Evolutionary conservation across 495 filamentous ascomycete genomes (phyloP).

Genomic region (Trichodelitschia bisporula): DNA sequence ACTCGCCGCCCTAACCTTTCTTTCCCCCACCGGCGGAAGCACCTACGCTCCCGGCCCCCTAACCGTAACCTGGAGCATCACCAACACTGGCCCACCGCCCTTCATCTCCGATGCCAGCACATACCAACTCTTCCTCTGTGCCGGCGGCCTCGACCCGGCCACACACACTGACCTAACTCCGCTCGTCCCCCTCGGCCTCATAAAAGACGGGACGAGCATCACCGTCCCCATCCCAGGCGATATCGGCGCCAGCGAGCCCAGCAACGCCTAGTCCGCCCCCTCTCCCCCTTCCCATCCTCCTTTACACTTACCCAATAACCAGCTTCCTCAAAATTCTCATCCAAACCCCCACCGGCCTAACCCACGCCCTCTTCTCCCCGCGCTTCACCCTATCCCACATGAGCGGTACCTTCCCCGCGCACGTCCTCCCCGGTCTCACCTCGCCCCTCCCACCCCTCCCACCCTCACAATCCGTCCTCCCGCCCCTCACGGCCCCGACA

Average conservation of each 20-base stretch:
- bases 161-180: conserved; percentile 2
- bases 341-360: conserved; percentile 22
- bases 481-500: no score
- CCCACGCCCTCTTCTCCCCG: conserved; percentile 31
- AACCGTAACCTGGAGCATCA: conserved; percentile 31
- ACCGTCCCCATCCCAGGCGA: conserved; percentile 24
- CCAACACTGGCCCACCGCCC: conserved; percentile 26
- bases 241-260: conserved; percentile 23
- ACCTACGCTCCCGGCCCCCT: no score
- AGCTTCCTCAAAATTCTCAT: conserved; percentile 45
- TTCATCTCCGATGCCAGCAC: conserved; percentile 23
- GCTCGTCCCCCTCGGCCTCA: background rate
- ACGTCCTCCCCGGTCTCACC: conserved; percentile 18
- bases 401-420: conserved; percentile 33
- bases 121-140: conserved; percentile 37
- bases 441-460: no score
- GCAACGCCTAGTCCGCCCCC: conserved; percentile 35
- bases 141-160: conserved; percentile 30
- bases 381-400: conserved; percentile 44
- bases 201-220: conserved; percentile 21
- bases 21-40: no score
- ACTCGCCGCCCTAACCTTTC: no score
- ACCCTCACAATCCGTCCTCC: no score
- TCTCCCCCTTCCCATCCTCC: background rate
- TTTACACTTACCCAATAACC: background rate